Evolutionary conservation across 2,329 filamentous ascomycete genomes (phyloP), one percentile per base, ranked within the genome.

Genomic region (Lasiodiplodia hormozganensis): DNA sequence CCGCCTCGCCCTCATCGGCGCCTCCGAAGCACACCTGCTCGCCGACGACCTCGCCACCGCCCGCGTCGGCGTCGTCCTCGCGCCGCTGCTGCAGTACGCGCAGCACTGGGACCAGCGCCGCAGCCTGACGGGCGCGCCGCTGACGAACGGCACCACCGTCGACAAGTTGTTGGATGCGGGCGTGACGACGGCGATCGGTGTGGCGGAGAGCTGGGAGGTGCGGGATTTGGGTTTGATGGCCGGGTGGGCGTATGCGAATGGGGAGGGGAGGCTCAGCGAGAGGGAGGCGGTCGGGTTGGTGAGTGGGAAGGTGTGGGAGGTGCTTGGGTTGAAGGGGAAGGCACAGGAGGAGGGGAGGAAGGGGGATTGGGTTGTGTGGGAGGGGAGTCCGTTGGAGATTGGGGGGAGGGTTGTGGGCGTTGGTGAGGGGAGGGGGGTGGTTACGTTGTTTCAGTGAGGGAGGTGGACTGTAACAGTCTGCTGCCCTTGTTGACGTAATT

Each of bases 71-170:
- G 86, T 92, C 23, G 84, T 91, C 31, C 83, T 92, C 1, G 82
- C 85, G 0, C 88, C 89, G 1, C 76, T 89, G 14, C 85, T 87
- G 70, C 84, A 87, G 0, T 88, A 86, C 73, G 82, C 84, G 2
- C 76, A 74, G 3, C 77, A 75, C 0, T 92, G 89, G 89, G 88
- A 90, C 70, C 81, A 89, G 76, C 85, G 88, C 0, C 85, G 89
- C 2, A 85, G 87, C 0, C 80, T 91, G 12, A 85, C 87, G 0
- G 89, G 89, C 1, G 89, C 89, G 5, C 89, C 89, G 1, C 81
- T 91, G 0, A 89, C 88, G 0, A 89, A 90, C 72, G 88, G 88
- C 31, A 91, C 89, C 0, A 84, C 84, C 0, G 79, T 89, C 4
- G 88, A 91, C 70, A 76, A 74, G 14, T 82, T 92, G 1, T 71